Evolutionary conservation across 163 green algal species (phyloP).

Genomic region (Scenedesmus sp.): DNA sequence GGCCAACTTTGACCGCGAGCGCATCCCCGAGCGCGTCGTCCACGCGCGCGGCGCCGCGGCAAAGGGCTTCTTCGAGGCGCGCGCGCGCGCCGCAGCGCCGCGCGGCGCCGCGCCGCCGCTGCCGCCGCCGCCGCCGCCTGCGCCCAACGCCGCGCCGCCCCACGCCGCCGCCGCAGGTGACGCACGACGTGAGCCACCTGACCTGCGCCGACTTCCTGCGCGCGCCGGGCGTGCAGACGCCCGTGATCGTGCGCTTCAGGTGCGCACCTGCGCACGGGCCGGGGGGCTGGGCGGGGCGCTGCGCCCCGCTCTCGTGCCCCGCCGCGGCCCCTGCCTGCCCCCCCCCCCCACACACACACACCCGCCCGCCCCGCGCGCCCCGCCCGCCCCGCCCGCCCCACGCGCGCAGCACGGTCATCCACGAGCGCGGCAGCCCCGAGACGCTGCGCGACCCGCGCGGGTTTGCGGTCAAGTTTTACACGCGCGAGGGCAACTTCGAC

Average conservation of each 20-base stretch:
- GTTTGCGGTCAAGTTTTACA: constrained; percentile 99
- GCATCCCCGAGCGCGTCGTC: constrained; percentile 97
- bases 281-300: no score
- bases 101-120: no score
- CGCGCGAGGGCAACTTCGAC: constrained; percentile 92
- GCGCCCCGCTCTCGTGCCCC: no score
- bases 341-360: no score
- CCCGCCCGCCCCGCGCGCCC: no score
- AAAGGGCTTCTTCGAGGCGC: constrained; percentile 97
- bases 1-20: constrained; percentile 95
- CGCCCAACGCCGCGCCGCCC: not conserved
- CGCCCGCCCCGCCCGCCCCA: not conserved
- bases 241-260: constrained; percentile 93
- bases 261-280: constrained; percentile 73
- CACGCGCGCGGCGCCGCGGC: constrained; percentile 89
- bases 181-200: constrained; percentile 93
- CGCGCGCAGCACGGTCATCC: constrained; percentile 26
- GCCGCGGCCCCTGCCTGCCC: no score
- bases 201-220: constrained; percentile 93
- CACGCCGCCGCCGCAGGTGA: constrained; percentile 68
- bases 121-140: no score
- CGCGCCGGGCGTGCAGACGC: constrained; percentile 89
- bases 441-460: constrained; percentile 93
- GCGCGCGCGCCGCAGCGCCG: not conserved
- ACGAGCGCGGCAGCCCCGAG: constrained; percentile 84